Percentiles rank a stretch among this genome's conserved stretches.
These are phyloP conservation scores for Colletotrichum tofieldiae DNA, from an alignment of 2,329 filamentous ascomycete species.

Conservation along the genomic window DNA sequence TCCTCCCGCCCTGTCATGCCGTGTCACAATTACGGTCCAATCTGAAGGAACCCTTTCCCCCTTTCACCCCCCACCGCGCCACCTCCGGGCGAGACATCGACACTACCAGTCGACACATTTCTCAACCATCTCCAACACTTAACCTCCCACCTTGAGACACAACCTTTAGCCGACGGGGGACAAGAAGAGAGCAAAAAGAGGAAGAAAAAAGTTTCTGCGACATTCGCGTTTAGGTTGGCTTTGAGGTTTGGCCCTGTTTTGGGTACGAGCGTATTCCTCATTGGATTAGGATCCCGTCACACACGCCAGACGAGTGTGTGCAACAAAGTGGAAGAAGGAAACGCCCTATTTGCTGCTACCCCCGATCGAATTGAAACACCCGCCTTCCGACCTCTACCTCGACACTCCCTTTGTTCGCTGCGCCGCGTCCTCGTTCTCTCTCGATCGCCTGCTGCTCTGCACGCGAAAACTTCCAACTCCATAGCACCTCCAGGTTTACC, in stretches of 20 bases:
- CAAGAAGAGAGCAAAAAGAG: background rate
- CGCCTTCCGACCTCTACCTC: slow-evolving; percentile 16
- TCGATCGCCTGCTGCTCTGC: slow-evolving; percentile 45
- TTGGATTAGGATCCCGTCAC: slow-evolving; percentile 29
- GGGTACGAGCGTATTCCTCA: slow-evolving; percentile 33
- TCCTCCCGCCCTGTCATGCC: slow-evolving; percentile 37
- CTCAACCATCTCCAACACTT: slow-evolving; percentile 28
- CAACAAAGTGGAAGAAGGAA: slow-evolving; percentile 6
- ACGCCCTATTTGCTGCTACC: slow-evolving; percentile 21
- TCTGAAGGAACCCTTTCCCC: slow-evolving; percentile 26
- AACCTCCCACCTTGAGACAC: slow-evolving; percentile 12
- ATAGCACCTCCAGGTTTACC: slow-evolving; percentile 51
- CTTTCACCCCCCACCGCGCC: slow-evolving; percentile 14
- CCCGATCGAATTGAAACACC: slow-evolving; percentile 24
- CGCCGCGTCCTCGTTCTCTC: slow-evolving; percentile 37
- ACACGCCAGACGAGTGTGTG: slow-evolving; percentile 11
- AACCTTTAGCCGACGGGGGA: slow-evolving; percentile 8
- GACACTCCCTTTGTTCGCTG: slow-evolving; percentile 38
- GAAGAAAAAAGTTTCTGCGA: slow-evolving; percentile 28
- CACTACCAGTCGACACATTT: slow-evolving; percentile 23
- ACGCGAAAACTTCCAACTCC: slow-evolving; percentile 22
- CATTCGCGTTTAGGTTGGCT: slow-evolving; percentile 36
- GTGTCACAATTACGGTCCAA: slow-evolving; percentile 22
- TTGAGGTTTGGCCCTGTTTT: slow-evolving; percentile 34
- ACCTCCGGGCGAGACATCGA: slow-evolving; percentile 21